These are phyloP conservation scores for Sabuloglossum arenarium DNA, from an alignment of 495 filamentous ascomycete genomes.

Conservation along the genomic window DNA sequence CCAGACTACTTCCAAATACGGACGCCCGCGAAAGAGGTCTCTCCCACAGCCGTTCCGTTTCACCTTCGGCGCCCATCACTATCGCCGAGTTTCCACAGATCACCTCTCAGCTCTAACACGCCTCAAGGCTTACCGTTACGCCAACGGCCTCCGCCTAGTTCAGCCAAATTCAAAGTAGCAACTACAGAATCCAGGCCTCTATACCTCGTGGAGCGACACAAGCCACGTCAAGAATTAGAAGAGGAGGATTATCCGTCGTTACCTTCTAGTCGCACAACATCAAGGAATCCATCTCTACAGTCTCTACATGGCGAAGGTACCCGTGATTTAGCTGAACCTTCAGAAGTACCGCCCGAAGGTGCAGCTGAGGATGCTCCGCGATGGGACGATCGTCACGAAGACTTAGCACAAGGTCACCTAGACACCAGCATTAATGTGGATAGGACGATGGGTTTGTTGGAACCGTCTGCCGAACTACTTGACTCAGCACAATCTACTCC, in stretches of 20 bases:
- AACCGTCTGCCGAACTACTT: not conserved
- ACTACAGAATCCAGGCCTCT: constrained; percentile 17
- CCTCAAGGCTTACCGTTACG: not conserved
- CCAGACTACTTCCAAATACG: not conserved
- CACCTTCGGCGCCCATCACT: not conserved
- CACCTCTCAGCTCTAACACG: not conserved
- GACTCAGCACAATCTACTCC: constrained; percentile 1
- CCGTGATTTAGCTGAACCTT: not conserved
- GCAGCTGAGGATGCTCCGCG: constrained; percentile 1
- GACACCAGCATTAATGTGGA: not conserved
- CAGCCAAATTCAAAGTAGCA: constrained; percentile 13
- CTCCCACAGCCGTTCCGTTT: constrained; percentile 2
- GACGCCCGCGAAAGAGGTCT: not conserved
- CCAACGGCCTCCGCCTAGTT: constrained; percentile 5
- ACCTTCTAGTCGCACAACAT: constrained; percentile 15
- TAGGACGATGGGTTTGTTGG: not conserved
- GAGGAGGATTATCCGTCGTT: constrained; percentile 15
- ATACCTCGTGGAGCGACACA: constrained; percentile 22
- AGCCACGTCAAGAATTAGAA: constrained; percentile 17
- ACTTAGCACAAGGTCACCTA: not conserved
- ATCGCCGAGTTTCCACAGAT: not conserved
- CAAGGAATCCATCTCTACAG: constrained; percentile 6
- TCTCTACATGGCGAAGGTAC: constrained; percentile 1
- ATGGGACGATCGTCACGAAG: not conserved
- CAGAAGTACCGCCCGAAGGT: not conserved